A percentile compares a stretch with the other conserved stretches of the same genome.
These are phyloP conservation scores for Eleusine coracana DNA, from an alignment of 176 grass and related monocot genomes.

Conservation along the genomic window DNA sequence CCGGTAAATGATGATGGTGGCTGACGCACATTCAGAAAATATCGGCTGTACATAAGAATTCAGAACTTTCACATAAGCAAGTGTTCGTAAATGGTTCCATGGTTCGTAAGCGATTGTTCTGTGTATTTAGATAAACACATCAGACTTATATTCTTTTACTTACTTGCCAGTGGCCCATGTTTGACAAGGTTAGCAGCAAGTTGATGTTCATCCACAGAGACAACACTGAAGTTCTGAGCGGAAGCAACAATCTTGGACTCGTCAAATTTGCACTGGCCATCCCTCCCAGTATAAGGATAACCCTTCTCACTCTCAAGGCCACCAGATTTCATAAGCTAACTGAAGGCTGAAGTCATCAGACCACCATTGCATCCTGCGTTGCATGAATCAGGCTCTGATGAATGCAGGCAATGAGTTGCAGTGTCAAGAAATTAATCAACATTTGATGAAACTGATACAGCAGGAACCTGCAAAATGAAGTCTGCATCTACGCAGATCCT, in stretches of 20 bases:
- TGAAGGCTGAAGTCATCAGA: constrained; percentile 79
- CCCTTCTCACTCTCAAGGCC: constrained; percentile 80
- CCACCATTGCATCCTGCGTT: constrained; percentile 83
- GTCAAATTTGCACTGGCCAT: constrained; percentile 74
- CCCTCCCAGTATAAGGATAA: constrained; percentile 77
- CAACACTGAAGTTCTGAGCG: constrained; percentile 76
- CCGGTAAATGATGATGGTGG: constrained; percentile 66
- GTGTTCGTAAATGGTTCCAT: not conserved
- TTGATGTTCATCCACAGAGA: constrained; percentile 76
- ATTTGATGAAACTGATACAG: not conserved
- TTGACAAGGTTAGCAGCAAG: constrained; percentile 84
- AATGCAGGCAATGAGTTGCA: not conserved
- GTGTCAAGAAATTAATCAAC: not conserved
- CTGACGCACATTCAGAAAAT: constrained; percentile 45
- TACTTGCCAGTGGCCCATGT: constrained; percentile 78
- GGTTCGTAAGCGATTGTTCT: not conserved
- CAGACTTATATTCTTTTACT: constrained; percentile 37
- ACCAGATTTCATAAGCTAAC: constrained; percentile 79
- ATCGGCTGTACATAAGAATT: constrained; percentile 21
- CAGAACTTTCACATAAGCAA: not conserved
- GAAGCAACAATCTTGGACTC: constrained; percentile 81
- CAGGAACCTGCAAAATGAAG: not conserved
- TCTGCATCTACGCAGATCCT: not conserved
- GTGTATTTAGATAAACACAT: not conserved
- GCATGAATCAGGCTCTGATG: constrained; percentile 67